Evolutionary conservation across 2,329 filamentous ascomycete genomes (phyloP), one percentile per base, ranked within the genome.

Genomic region (Blastomyces gilchristii): DNA sequence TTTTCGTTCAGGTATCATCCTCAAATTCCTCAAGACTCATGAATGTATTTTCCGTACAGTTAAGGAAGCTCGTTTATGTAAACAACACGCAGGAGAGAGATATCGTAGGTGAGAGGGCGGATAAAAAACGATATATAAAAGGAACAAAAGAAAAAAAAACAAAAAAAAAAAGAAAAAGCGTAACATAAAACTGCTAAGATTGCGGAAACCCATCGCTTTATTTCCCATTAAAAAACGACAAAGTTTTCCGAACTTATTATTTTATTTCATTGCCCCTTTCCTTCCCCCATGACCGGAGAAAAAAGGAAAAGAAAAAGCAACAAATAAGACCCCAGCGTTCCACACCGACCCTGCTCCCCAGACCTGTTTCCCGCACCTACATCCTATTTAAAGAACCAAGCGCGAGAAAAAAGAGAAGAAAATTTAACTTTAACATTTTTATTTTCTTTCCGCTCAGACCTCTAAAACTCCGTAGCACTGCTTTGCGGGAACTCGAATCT

Each of bases 401-500:
- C 31, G 59, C 45, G 18, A 58, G 47, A 58, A 22, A 62, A 45
- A 50, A 49, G 14, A 52, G 18, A 34, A 60, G 52, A 34, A 22
- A 60, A 52, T 34, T 22, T 41, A 43, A 34, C 16, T 37, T 39
- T 14, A 56, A 58, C 18, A 58, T 43, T 41, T 41, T 58, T 43
- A n/a, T 41, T 58, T 58, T 43, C 28, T 59, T 37, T 18, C 25
- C 34, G 50, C 43, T n/a, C 22, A 62, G 45, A 56, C 34, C 75
- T 83, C 83, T 94, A 96, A 83, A 89, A 95, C 78, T 96, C 92
- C 72, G 85, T 74, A 75, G 83, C 80, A 76, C 83, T 83, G 77
- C 84, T 85, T 84, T 95, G 89, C 75, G 94, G 94, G 87, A 99
- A 99, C 87, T 99, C 94, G 78, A 99, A 99, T 81, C 87, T 87